Evolutionary conservation across 108 stramenopile genomes (phyloP).

Genomic region (Licmophora abbreviata): DNA sequence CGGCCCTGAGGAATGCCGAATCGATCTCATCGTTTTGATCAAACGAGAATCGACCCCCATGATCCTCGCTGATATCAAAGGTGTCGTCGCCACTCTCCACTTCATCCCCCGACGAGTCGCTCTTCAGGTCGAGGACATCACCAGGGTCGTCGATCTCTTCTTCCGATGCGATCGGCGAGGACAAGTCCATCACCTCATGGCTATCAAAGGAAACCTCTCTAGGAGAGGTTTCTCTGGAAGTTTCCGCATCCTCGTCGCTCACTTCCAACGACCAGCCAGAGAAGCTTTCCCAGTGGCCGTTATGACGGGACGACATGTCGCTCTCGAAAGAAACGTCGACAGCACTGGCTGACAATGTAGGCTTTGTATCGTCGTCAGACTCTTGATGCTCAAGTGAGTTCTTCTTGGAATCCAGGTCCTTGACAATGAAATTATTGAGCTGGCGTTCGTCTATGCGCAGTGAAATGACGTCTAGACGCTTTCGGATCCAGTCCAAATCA

Average conservation of each 20-base stretch:
- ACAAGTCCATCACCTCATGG: neutral
- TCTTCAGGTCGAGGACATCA: neutral
- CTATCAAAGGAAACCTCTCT: neutral
- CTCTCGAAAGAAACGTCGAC: neutral
- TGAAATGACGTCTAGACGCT: conserved; percentile 34
- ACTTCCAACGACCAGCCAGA: conserved; percentile 1
- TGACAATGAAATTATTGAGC: conserved; percentile 25
- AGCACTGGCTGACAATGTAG: neutral
- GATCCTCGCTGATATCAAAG: conserved; percentile 4
- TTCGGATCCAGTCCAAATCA: conserved; percentile 20
- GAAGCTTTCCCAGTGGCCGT: conserved; percentile 3
- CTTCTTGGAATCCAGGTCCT: conserved; percentile 30
- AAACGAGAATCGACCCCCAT: neutral
- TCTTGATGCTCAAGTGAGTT: neutral
- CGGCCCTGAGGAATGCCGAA: conserved; percentile 6
- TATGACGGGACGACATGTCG: too few relatives aligned
- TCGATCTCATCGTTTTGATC: neutral
- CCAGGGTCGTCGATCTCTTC: too few relatives aligned
- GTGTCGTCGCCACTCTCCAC: conserved; percentile 5
- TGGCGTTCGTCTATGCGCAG: conserved; percentile 36
- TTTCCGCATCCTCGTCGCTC: neutral
- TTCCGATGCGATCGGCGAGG: neutral
- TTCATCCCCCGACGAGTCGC: conserved; percentile 1
- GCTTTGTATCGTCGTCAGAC: neutral
- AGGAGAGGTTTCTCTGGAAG: neutral